A percentile compares a stretch with the other conserved stretches of the same genome.
Conservation (phyloP, 305 asterid genomes). For the Andrographis paniculata region DNA sequence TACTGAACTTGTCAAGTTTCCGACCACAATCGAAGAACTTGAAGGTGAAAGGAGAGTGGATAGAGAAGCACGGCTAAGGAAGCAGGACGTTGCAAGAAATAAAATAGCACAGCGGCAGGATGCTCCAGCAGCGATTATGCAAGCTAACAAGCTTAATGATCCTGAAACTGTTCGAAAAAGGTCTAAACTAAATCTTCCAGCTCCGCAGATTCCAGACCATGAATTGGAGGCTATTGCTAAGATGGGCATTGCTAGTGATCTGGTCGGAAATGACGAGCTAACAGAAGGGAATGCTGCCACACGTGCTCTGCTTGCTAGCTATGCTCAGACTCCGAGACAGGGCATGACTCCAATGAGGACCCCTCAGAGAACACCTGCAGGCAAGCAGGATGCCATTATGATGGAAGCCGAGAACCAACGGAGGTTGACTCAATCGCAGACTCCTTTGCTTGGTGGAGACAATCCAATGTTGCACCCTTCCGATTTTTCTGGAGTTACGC, state of each 20-base stretch:
- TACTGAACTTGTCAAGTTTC: constrained; percentile 68
- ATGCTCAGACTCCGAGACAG: constrained; percentile 79
- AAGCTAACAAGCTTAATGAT: constrained; percentile 91
- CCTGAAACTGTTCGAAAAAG: constrained; percentile 89
- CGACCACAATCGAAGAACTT: constrained; percentile 93
- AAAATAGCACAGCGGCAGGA: constrained; percentile 94
- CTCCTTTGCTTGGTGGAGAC: constrained; percentile 96
- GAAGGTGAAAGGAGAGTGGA: constrained; percentile 98
- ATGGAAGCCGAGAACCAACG: constrained; percentile 98
- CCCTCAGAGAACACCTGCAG: constrained; percentile 90
- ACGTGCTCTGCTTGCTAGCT: constrained; percentile 85
- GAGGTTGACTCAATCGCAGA: constrained; percentile 73
- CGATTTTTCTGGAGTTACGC: constrained; percentile 98
- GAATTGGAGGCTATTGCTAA: constrained; percentile 95
- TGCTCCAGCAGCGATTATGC: constrained; percentile 87
- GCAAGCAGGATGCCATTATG: constrained; percentile 89
- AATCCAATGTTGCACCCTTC: constrained; percentile 94
- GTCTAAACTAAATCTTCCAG: constrained; percentile 78
- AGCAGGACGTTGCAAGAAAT: constrained; percentile 87
- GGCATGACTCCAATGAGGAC: constrained; percentile 89
- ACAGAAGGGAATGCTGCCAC: constrained; percentile 92
- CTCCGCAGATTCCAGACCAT: constrained; percentile 95
- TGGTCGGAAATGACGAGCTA: constrained; percentile 72
- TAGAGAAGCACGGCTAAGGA: constrained; percentile 76
- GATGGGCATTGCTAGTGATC: constrained; percentile 85